Evolutionary conservation across 192 early-diverging fungal species (phyloP).

Genomic region (Backusella circina): DNA sequence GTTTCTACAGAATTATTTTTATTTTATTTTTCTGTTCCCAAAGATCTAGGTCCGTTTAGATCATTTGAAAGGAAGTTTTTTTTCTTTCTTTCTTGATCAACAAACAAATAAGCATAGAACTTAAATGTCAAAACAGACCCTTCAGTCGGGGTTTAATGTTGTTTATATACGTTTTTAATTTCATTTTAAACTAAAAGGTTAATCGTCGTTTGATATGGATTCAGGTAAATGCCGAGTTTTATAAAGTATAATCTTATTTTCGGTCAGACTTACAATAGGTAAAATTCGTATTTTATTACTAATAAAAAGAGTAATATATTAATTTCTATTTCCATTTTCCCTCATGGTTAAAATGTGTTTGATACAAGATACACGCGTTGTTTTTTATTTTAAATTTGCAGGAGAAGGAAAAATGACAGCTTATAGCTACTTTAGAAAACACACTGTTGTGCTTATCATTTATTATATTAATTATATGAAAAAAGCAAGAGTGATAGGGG

Average conservation of each 20-base stretch:
- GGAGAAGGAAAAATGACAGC: not conserved
- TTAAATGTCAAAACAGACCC: not conserved
- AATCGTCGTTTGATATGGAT: not conserved
- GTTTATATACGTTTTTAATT: not conserved
- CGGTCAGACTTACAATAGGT: not conserved
- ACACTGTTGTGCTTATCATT: not conserved
- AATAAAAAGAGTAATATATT: too few relatives aligned
- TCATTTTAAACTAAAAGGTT: not conserved
- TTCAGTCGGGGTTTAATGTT: not conserved
- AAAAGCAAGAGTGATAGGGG: not conserved
- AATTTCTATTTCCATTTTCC: too few relatives aligned
- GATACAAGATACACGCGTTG: not conserved
- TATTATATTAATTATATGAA: not conserved
- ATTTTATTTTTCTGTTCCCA: not conserved
- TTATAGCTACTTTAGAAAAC: not conserved
- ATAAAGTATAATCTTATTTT: not conserved
- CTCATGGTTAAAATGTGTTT: not conserved
- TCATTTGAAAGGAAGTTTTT: not conserved
- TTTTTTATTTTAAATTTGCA: not conserved
- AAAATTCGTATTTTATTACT: too few relatives aligned
- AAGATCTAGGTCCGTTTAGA: not conserved
- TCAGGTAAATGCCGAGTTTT: not conserved
- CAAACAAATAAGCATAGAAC: not conserved
- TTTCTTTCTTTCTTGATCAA: not conserved
- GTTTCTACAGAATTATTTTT: too few relatives aligned